These are phyloP conservation scores for Penicillium sp. DNA, from an alignment of 2,329 filamentous ascomycete species.

Conservation along the genomic window DNA sequence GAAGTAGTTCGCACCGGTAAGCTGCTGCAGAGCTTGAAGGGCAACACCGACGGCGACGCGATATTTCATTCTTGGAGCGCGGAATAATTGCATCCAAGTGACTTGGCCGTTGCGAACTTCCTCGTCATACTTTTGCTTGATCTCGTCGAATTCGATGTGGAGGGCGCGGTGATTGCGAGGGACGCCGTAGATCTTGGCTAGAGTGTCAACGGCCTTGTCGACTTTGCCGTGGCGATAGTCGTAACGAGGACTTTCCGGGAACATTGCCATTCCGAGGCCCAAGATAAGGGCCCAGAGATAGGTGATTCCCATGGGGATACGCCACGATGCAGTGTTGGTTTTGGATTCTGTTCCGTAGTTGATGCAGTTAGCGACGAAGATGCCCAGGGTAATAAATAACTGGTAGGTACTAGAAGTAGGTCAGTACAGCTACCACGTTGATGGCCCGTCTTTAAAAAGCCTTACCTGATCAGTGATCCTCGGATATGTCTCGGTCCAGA, in stretches of 20 bases:
- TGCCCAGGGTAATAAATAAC: slow-evolving; percentile 52
- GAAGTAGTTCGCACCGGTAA: slow-evolving; percentile 52
- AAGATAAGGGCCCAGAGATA: slow-evolving; percentile 62
- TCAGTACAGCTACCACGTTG: neutral
- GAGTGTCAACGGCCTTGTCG: slow-evolving; percentile 55
- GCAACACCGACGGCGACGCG: slow-evolving; percentile 46
- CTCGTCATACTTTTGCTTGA: slow-evolving; percentile 59
- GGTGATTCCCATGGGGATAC: slow-evolving; percentile 59
- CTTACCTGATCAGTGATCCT: slow-evolving; percentile 47
- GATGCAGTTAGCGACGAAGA: slow-evolving; percentile 52
- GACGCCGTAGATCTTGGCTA: slow-evolving; percentile 59
- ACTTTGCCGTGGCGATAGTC: slow-evolving; percentile 60
- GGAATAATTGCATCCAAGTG: slow-evolving; percentile 44
- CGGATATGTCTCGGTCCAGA: slow-evolving; percentile 51
- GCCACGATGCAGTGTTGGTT: slow-evolving; percentile 49
- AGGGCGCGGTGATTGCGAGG: slow-evolving; percentile 57
- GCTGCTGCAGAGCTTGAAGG: slow-evolving; percentile 49
- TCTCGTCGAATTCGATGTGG: slow-evolving; percentile 57
- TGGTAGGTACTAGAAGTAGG: slow-evolving; percentile 46
- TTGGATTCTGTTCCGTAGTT: slow-evolving; percentile 49
- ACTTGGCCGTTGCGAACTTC: slow-evolving; percentile 47
- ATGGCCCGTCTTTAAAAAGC: neutral
- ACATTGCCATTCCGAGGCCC: slow-evolving; percentile 56
- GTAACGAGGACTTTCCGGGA: slow-evolving; percentile 62
- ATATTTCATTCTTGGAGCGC: slow-evolving; percentile 49